Base-by-base conservation (phyloP, 305 asterid genomes). In the Fraxinus ornus region DNA sequence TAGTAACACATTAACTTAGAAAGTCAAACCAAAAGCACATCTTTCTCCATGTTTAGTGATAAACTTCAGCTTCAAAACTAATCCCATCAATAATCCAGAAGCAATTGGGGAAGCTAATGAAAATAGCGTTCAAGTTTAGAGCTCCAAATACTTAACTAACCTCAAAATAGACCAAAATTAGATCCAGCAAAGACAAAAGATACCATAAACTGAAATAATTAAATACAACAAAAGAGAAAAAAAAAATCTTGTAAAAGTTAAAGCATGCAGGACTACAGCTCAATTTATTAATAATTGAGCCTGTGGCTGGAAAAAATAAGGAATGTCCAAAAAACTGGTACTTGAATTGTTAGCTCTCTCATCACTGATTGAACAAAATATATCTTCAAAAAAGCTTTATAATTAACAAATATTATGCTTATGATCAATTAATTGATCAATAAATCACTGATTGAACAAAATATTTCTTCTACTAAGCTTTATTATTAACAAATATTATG, bases 41-140 rank as follows among this genome's bases (percentile, higher is more conserved):
- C 33, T 22, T 62, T 62, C 72, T 24, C 72, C 72, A 9, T 62
- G 72, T 62, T 8, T 62, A 62, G 15, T 1, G 33, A 62, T 62
- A 21, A 17, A 73, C 66, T 47, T 35, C 44, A 2, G 26, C 33
- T 22, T 78, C 37, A 44, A 35, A 74, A 33, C 47, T 78, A 62
- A 81, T 78, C n/a, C 3, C 41, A 78, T 62, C 78, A 68, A 21
- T 62, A 60, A 30, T 60, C 78, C 13, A 55, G 60, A 32, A 85
- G 76, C 81, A 44, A 60, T 22, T 24, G 22, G n/a, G 33, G 24
- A 78, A 77, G 73, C 36, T 73, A 64, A 24, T 66, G 26, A 77
- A 39, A 60, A 57, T 33, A 32, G 77, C 66, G 10, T 22, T 73
- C 47, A 35, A 76, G 49, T 36, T 83, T 7, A 78, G 60, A 9